Conservation (phyloP, 2,329 filamentous ascomycete species). For the Camillea tinctor region DNA sequence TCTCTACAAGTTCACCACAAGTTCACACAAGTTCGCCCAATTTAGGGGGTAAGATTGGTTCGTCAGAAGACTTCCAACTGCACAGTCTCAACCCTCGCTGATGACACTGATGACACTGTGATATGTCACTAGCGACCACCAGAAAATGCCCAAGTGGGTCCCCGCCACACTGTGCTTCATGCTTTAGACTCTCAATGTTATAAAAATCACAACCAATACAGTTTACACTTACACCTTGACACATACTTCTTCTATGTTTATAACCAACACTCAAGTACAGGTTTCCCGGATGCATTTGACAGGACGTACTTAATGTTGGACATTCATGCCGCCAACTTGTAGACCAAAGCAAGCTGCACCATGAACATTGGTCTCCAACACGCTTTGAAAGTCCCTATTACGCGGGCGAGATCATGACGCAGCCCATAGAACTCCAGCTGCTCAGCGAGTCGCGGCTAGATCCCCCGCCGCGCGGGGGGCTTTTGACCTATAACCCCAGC, state of each 20-base stretch:
- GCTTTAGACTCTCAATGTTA: too few relatives aligned
- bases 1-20: not conserved
- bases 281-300: not conserved
- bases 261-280: too few relatives aligned
- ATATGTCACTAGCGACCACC: not conserved
- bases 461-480: slow-evolving; percentile 51
- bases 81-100: not conserved
- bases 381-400: slow-evolving; percentile 8
- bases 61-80: not conserved
- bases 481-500: slow-evolving; percentile 75
- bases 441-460: slow-evolving; percentile 59
- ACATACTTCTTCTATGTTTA: not conserved
- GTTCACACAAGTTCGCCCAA: too few relatives aligned
- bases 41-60: not conserved
- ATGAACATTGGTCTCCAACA: slow-evolving; percentile 16
- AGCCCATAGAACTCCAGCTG: slow-evolving; percentile 41
- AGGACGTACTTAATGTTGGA: not conserved
- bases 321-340: not conserved
- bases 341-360: slow-evolving; percentile 5
- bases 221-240: not conserved
- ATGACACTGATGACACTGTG: not conserved
- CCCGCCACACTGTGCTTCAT: not conserved
- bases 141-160: not conserved
- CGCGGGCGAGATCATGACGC: slow-evolving; percentile 25
- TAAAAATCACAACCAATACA: not conserved